A percentile compares a stretch with the other conserved stretches of the same genome.
These are phyloP conservation scores for Phragmites australis DNA, from an alignment of 176 grass and related monocot genomes.

Conservation along the genomic window DNA sequence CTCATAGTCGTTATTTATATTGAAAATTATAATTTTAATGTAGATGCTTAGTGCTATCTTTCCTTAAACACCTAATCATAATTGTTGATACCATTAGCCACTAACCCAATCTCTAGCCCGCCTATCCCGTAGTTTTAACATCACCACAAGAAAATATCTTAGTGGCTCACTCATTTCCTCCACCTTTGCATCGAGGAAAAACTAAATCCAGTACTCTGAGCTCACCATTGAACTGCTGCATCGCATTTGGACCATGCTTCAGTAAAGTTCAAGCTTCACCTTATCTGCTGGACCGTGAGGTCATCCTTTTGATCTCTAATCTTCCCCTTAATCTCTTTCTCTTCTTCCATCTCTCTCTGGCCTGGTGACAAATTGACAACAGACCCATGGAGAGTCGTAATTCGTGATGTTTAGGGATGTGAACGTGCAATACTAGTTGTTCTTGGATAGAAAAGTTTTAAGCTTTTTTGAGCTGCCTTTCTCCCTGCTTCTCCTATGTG, in stretches of 20 bases:
- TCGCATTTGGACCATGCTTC: not conserved
- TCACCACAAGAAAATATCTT: not conserved
- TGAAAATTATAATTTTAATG: too few species aligned
- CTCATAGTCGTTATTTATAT: too few species aligned
- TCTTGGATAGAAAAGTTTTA: slow-evolving; percentile 14
- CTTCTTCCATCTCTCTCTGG: not conserved
- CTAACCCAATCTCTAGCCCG: not conserved
- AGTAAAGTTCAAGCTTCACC: not conserved
- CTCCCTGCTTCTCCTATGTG: slow-evolving; percentile 34
- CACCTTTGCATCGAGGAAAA: slow-evolving; percentile 13
- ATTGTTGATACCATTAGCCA: slow-evolving; percentile 6
- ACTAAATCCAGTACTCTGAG: not conserved
- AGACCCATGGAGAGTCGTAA: not conserved
- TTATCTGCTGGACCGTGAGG: not conserved
- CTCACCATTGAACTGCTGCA: not conserved
- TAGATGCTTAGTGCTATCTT: too few species aligned
- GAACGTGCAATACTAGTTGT: not conserved
- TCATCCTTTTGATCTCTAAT: not conserved
- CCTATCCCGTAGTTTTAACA: not conserved
- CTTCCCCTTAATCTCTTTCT: not conserved
- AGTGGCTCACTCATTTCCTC: not conserved
- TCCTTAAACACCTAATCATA: too few species aligned
- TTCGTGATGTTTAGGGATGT: not conserved
- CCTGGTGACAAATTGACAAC: not conserved
- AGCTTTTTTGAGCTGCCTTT: slow-evolving; percentile 21